Percentiles rank a stretch among this genome's conserved stretches.
phyloP scores from a whole-genome alignment of 371 early-diverging fungal genomes.

The Lichtheimia ramosa region DNA sequence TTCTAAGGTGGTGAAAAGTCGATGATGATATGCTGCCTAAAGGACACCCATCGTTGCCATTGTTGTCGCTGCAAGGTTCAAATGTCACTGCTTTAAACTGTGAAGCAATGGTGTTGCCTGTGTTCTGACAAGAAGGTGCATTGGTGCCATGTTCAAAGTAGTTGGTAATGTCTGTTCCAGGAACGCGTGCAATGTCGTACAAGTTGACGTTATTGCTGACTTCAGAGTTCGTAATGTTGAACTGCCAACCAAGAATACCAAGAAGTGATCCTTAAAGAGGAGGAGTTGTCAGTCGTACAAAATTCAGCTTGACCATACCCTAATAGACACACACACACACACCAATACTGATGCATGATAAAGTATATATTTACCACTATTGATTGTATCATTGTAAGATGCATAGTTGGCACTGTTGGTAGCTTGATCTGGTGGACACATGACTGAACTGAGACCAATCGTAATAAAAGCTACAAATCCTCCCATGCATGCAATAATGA shows the following conservation, averaged over 20 bases:
- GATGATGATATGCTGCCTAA: slow-evolving; percentile 18
- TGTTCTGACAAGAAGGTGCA: slow-evolving; percentile 21
- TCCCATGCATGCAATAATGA: slow-evolving; percentile 68
- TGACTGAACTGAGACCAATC: slow-evolving; percentile 51
- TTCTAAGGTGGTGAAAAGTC: slow-evolving; percentile 14
- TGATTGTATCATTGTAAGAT: slow-evolving; percentile 29
- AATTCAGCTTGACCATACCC: too few relatives aligned
- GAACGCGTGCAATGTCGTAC: slow-evolving; percentile 17
- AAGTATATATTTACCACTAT: slow-evolving; percentile 17
- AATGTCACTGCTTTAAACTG: slow-evolving; percentile 41
- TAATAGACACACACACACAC: too few relatives aligned
- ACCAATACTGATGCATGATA: background rate
- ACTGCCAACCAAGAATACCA: slow-evolving; percentile 36
- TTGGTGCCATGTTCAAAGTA: slow-evolving; percentile 30
- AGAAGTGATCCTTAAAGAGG: slow-evolving; percentile 20
- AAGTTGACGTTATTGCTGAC: slow-evolving; percentile 22
- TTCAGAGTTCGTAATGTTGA: slow-evolving; percentile 30
- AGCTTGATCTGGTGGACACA: slow-evolving; percentile 51
- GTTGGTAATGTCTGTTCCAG: slow-evolving; percentile 59
- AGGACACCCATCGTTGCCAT: slow-evolving; percentile 36
- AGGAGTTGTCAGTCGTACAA: slow-evolving; percentile 2
- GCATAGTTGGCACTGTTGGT: slow-evolving; percentile 44
- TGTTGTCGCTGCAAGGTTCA: slow-evolving; percentile 38
- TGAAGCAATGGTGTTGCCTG: slow-evolving; percentile 13
- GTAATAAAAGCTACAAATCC: slow-evolving; percentile 65